phyloP scores from a whole-genome alignment of 1,284 basidiomycete genomes.

The Leucoagaricus sp. region DNA sequence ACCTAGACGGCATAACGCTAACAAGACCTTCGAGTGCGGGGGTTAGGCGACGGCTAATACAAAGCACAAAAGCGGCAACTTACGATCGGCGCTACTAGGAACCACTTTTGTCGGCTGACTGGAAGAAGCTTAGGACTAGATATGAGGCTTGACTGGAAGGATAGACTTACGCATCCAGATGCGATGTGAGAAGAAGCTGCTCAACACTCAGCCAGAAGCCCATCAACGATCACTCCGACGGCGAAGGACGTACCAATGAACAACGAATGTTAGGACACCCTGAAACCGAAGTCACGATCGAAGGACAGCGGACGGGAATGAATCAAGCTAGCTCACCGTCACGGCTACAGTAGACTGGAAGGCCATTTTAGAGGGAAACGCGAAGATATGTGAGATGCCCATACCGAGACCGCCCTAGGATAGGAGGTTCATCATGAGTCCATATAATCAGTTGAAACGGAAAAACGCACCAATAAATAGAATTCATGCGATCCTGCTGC shows the following conservation, averaged over 20 bases:
- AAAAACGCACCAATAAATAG: conserved; percentile 35
- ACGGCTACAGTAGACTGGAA: conserved; percentile 10
- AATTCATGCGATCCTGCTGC: conserved; percentile 24
- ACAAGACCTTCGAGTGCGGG: conserved; percentile 19
- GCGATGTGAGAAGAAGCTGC: conserved; percentile 40
- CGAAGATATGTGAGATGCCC: not conserved
- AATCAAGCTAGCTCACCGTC: conserved; percentile 6
- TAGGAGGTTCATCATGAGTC: not conserved
- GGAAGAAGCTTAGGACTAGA: not conserved
- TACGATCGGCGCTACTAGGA: conserved; percentile 40
- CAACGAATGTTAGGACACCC: conserved; percentile 43
- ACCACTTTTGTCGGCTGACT: conserved; percentile 43
- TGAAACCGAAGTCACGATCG: conserved; percentile 11
- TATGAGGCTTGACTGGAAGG: not conserved
- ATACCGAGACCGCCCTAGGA: conserved; percentile 9
- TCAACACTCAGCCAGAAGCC: not conserved
- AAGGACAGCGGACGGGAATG: not conserved
- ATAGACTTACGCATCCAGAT: conserved; percentile 33
- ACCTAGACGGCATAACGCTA: conserved; percentile 30
- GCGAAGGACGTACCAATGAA: conserved; percentile 33
- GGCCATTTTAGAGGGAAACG: not conserved
- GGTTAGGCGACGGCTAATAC: not conserved
- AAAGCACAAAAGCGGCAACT: conserved; percentile 14
- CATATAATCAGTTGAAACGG: not conserved
- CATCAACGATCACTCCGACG: not conserved